These are phyloP conservation scores for Myxozyma geophila DNA, from an alignment of 805 yeast genomes.

Conservation along the genomic window DNA sequence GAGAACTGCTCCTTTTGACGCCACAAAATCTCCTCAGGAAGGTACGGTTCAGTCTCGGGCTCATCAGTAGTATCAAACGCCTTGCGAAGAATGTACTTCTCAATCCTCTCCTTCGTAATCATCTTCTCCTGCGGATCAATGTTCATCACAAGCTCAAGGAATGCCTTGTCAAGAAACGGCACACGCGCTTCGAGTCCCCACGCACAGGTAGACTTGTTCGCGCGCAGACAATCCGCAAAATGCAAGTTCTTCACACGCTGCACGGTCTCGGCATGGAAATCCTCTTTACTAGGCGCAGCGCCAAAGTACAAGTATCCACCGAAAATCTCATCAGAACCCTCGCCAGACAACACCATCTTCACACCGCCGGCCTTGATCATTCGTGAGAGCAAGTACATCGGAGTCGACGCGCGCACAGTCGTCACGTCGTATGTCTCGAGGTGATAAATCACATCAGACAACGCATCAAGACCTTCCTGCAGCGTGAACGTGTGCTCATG, in stretches of 20 bases:
- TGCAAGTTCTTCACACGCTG: conserved; percentile 96
- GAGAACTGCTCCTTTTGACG: conserved; percentile 99
- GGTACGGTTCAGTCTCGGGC: conserved; percentile 76
- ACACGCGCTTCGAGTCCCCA: conserved; percentile 99
- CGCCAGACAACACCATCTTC: conserved; percentile 98
- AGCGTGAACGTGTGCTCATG: conserved; percentile 98
- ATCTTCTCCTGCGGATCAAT: conserved; percentile 91
- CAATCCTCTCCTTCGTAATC: conserved; percentile 81
- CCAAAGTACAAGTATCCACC: conserved; percentile 99
- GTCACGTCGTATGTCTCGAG: conserved; percentile 98
- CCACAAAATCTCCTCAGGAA: conserved; percentile 97
- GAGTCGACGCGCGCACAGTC: conserved; percentile 98
- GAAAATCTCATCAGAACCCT: conserved; percentile 98
- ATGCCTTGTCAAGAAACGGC: conserved; percentile 94
- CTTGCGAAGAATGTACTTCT: conserved; percentile 94
- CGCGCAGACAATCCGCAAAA: conserved; percentile 95
- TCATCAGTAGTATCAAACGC: conserved; percentile 92
- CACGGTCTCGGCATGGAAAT: conserved; percentile 95
- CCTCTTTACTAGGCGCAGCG: conserved; percentile 89
- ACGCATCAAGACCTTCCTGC: conserved; percentile 95
- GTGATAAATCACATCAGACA: conserved; percentile 91
- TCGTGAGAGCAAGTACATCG: conserved; percentile 94
- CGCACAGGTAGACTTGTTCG: conserved; percentile 99
- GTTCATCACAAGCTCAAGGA: conserved; percentile 91
- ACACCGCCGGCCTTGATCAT: conserved; percentile 99